Evolutionary conservation across 1,139 yeast genomes (phyloP), one percentile per base, ranked within the genome.

Genomic region (Protomyces pachydermus): DNA sequence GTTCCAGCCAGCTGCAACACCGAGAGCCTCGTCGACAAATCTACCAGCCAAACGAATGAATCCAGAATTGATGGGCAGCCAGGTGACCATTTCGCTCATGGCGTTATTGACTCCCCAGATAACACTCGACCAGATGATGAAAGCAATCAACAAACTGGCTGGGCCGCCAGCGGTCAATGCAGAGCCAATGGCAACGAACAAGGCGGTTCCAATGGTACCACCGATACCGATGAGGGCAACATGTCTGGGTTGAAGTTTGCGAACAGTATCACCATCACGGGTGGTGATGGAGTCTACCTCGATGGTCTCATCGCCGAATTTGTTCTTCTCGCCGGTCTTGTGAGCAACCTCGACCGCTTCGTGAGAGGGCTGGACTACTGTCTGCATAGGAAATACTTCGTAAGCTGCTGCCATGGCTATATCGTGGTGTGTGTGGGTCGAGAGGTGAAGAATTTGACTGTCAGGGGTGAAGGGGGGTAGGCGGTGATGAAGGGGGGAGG

Each of bases 41-140:
- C 61, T 50, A 10, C 64, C 56, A 18, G 65, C 66, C 46, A 55
- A 38, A n/a, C 57, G 50, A 12, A 88, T 83, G 25, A 86, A 87
- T 6, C 95, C 95, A 61, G 89, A 91, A 34, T 88, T 87, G 35
- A 88, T 82, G 0, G 96, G 95, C 28, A 88, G 83, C 68, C 89
- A 79, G 0, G 96, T 87, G 12, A 88, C 90, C 87, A 90, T 87
- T 74, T 90, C 97, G 67, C 95, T 88, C 72, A 88, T 86, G 8
- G 93, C 84, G 23, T 86, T 77, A 80, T 88, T 82, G 0, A 95
- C 84, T 1, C 87, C 81, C 54, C 86, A 74, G 0, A 88, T 91
- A n/a, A 89, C 80, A 0, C 83, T 71, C 0, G 95, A 95, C 48
- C 89, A 82, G 10, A 88, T 75, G 0, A 80, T 67, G 71, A 84